Percentiles rank a stretch among this genome's conserved stretches.
Evolutionary conservation across 2,329 filamentous ascomycete genomes (phyloP).

Genomic region (Colletotrichum magnum): DNA sequence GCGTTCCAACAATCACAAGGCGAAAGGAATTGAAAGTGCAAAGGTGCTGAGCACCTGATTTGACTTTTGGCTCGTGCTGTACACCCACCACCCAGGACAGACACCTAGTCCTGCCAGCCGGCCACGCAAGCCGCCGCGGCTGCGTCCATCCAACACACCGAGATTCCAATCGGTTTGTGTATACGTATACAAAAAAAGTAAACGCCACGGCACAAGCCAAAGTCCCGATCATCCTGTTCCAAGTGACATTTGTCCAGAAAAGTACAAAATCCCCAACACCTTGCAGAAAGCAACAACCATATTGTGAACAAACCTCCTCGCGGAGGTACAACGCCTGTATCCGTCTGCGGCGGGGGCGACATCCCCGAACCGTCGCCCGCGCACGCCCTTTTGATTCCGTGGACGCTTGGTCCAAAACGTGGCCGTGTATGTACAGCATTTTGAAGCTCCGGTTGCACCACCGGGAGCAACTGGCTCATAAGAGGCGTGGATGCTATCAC

Average conservation of each 20-base stretch:
- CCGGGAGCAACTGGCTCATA: slow-evolving; percentile 27
- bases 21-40: not conserved
- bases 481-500: slow-evolving; percentile 35
- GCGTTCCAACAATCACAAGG: no score
- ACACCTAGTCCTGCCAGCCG: not conserved
- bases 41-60: slow-evolving; percentile 17
- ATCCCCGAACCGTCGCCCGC: slow-evolving; percentile 13
- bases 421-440: slow-evolving; percentile 36
- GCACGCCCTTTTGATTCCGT: slow-evolving; percentile 15
- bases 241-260: slow-evolving; percentile 1
- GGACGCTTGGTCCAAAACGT: slow-evolving; percentile 34
- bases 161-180: slow-evolving; percentile 18
- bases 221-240: slow-evolving; percentile 8
- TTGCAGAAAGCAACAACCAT: slow-evolving; percentile 14
- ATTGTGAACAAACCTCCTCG: slow-evolving; percentile 22
- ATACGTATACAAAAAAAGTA: slow-evolving; percentile 13
- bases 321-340: slow-evolving; percentile 34
- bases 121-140: slow-evolving; percentile 1
- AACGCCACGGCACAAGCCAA: slow-evolving; percentile 14
- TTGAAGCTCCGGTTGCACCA: slow-evolving; percentile 26
- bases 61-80: slow-evolving; percentile 19
- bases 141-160: slow-evolving; percentile 11
- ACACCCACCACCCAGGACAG: slow-evolving; percentile 4
- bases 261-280: slow-evolving; percentile 34
- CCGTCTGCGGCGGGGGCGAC: slow-evolving; percentile 16